Percentiles rank a stretch among this genome's conserved stretches.
phyloP scores from a whole-genome alignment of 495 filamentous ascomycete species.

The Aspergillus leporis region DNA sequence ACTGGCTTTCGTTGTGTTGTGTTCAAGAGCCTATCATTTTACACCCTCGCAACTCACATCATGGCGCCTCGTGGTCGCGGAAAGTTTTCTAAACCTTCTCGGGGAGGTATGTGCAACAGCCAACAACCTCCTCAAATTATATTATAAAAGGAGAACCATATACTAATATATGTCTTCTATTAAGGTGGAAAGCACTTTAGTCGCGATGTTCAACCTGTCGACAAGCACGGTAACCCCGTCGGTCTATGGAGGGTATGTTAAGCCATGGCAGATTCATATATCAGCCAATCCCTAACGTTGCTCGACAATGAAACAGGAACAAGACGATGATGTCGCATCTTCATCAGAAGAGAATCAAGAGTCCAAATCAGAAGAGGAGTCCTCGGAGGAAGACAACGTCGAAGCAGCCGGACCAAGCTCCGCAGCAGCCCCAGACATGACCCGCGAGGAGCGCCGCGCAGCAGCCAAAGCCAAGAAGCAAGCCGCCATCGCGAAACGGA shows the following conservation, averaged over 20 bases:
- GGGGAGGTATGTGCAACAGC: conserved; percentile 71
- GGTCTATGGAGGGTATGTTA: conserved; percentile 74
- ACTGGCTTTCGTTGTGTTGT: neutral
- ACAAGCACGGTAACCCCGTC: conserved; percentile 75
- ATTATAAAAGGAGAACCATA: conserved; percentile 6
- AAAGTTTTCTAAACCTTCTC: conserved; percentile 89
- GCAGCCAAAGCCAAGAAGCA: conserved; percentile 91
- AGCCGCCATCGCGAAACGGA: conserved; percentile 75
- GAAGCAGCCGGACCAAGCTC: conserved; percentile 31
- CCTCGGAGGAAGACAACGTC: conserved; percentile 39
- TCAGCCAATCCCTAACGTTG: neutral
- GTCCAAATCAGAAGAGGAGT: conserved; percentile 43
- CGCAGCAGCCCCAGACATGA: conserved; percentile 51
- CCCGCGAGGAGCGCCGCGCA: conserved; percentile 83
- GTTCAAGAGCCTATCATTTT: neutral
- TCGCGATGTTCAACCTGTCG: conserved; percentile 79
- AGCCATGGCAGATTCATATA: neutral
- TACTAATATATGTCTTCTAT: neutral
- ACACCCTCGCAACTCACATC: conserved; percentile 11
- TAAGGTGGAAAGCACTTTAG: conserved; percentile 94
- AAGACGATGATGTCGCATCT: conserved; percentile 43
- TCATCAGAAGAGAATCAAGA: conserved; percentile 45
- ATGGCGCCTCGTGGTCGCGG: conserved; percentile 67
- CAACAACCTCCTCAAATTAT: conserved; percentile 2
- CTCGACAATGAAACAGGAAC: conserved; percentile 38